These are phyloP conservation scores for Fusarium redolens DNA, from an alignment of 2,329 filamentous ascomycete species.

Conservation along the genomic window DNA sequence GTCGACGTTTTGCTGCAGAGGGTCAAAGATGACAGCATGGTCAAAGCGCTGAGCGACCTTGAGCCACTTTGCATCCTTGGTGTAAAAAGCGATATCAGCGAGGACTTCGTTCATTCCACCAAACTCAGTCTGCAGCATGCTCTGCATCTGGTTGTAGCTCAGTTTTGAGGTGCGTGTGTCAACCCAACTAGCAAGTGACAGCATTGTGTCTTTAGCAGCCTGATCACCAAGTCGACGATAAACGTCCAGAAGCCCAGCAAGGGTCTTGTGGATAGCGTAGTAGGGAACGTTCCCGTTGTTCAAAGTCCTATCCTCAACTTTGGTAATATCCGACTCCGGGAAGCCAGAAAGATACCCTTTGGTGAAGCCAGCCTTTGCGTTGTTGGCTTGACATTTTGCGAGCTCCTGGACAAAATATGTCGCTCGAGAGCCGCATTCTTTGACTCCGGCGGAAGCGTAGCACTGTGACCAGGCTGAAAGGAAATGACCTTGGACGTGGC, in stretches of 20 bases:
- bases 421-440: constrained; percentile 58
- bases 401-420: constrained; percentile 59
- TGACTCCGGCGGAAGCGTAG: constrained; percentile 56
- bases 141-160: constrained; percentile 59
- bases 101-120: constrained; percentile 66
- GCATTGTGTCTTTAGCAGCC: constrained; percentile 56
- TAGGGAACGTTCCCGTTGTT: constrained; percentile 64
- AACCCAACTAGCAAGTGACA: constrained; percentile 60
- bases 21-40: constrained; percentile 59
- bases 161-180: constrained; percentile 58
- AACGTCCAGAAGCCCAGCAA: constrained; percentile 63
- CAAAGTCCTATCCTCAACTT: constrained; percentile 57
- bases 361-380: constrained; percentile 56
- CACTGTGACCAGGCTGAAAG: constrained; percentile 63
- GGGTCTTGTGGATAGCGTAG: constrained; percentile 65
- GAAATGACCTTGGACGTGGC: constrained; percentile 63
- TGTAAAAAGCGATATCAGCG: constrained; percentile 60
- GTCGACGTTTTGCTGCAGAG: constrained; percentile 58
- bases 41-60: constrained; percentile 61
- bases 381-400: constrained; percentile 63
- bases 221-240: constrained; percentile 58
- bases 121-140: constrained; percentile 60
- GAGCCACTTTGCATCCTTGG: constrained; percentile 59
- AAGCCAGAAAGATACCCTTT: constrained; percentile 63
- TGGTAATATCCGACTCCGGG: constrained; percentile 61